Percentiles rank a stretch among this genome's conserved stretches.
Conservation (phyloP, 345 rosid species). For the Balakata baccata region DNA sequence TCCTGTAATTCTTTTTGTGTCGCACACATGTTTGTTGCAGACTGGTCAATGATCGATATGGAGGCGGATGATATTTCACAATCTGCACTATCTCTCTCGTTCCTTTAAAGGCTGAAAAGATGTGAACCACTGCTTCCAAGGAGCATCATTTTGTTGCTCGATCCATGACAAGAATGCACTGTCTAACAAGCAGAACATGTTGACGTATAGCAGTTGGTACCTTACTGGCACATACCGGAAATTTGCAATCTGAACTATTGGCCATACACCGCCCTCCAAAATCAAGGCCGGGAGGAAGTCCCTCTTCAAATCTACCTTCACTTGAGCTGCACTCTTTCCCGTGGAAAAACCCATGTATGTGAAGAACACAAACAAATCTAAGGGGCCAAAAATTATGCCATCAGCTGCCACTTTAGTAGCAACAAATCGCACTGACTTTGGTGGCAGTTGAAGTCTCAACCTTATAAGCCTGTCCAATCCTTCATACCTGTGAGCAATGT, state of each 20-base stretch:
- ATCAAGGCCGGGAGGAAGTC: conserved; percentile 90
- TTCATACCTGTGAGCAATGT: conserved; percentile 55
- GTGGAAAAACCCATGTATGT: conserved; percentile 80
- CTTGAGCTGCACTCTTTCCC: conserved; percentile 61
- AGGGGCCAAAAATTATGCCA: conserved; percentile 80
- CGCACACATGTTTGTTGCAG: conserved; percentile 8
- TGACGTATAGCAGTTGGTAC: conserved; percentile 86
- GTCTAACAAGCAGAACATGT: conserved; percentile 83
- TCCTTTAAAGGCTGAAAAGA: conserved; percentile 51
- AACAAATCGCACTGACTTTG: conserved; percentile 64
- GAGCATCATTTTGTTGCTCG: conserved; percentile 90
- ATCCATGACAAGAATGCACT: conserved; percentile 82
- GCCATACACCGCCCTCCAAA: conserved; percentile 86
- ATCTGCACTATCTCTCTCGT: conserved; percentile 44
- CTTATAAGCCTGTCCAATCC: conserved; percentile 71
- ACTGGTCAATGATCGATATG: conserved; percentile 7
- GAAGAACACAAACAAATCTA: conserved; percentile 78
- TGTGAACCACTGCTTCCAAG: conserved; percentile 89
- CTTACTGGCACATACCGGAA: conserved; percentile 78
- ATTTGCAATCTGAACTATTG: conserved; percentile 75
- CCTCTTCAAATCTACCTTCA: conserved; percentile 81
- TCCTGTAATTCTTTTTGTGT: conserved; percentile 15
- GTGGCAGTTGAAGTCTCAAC: conserved; percentile 54
- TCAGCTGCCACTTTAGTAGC: conserved; percentile 89
- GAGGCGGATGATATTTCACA: conserved; percentile 24